Conservation (phyloP, 1,139 yeast genomes). For the Suhomyces anneliseae region DNA sequence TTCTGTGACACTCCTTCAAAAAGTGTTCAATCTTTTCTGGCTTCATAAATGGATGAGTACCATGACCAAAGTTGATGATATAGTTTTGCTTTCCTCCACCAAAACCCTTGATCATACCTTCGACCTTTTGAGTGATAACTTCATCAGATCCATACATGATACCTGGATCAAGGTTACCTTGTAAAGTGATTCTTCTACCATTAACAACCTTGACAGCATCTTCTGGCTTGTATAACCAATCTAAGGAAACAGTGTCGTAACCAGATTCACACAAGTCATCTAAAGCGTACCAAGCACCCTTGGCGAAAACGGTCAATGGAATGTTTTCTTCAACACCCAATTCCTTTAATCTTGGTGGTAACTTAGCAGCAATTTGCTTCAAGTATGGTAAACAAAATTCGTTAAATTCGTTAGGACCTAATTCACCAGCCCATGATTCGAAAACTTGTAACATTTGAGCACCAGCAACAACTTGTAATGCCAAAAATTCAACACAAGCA, state of each 20-base stretch:
- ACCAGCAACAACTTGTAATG: conserved; percentile 94
- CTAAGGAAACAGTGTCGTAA: conserved; percentile 84
- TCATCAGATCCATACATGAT: conserved; percentile 87
- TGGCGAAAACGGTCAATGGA: conserved; percentile 89
- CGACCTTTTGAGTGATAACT: conserved; percentile 74
- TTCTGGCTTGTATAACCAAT: conserved; percentile 86
- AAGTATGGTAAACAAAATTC: conserved; percentile 89
- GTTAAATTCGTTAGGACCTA: conserved; percentile 84
- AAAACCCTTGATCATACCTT: conserved; percentile 83
- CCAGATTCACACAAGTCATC: conserved; percentile 84
- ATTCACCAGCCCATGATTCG: conserved; percentile 98
- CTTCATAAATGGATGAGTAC: conserved; percentile 96
- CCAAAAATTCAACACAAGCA: conserved; percentile 88
- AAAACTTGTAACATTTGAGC: conserved; percentile 97
- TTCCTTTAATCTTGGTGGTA: conserved; percentile 70
- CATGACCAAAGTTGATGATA: conserved; percentile 94
- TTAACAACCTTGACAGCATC: conserved; percentile 79
- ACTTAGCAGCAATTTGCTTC: conserved; percentile 66
- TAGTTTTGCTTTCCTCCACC: conserved; percentile 91
- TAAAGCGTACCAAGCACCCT: conserved; percentile 97
- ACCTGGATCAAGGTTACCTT: conserved; percentile 96
- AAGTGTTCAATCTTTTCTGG: conserved; percentile 86
- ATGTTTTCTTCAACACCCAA: conserved; percentile 69
- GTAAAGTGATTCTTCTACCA: conserved; percentile 78
- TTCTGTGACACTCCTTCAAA: conserved; percentile 81